A percentile compares a stretch with the other conserved stretches of the same genome.
Evolutionary conservation across 495 filamentous ascomycete genomes (phyloP).

Genomic region (Neurospora discreta): DNA sequence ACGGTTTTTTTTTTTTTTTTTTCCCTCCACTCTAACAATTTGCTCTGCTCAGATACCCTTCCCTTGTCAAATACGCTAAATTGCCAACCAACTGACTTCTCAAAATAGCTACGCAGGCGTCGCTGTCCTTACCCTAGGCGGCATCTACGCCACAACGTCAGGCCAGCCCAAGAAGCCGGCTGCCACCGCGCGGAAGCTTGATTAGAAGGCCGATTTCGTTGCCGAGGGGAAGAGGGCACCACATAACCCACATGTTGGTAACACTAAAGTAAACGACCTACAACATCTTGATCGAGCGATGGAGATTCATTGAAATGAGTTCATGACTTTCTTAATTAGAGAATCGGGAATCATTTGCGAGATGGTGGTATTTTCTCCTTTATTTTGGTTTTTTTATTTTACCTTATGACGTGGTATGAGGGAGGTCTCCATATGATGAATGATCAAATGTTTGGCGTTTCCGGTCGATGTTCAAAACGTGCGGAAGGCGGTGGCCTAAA

Average conservation of each 20-base stretch:
- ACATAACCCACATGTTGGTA: not conserved
- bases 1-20: not conserved
- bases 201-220: not conserved
- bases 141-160: not conserved
- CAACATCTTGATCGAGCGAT: not conserved
- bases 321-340: not conserved
- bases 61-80: not conserved
- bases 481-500: no score
- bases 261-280: not conserved
- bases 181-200: not conserved
- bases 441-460: not conserved
- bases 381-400: not conserved
- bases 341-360: not conserved
- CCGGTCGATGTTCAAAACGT: no score
- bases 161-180: not conserved
- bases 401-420: no score
- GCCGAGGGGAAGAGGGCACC: not conserved
- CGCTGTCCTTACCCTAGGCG: not conserved
- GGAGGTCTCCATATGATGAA: not conserved
- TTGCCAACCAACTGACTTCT: not conserved
- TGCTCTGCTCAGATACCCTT: not conserved
- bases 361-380: no score
- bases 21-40: not conserved
- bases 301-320: not conserved
- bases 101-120: not conserved